phyloP scores from a whole-genome alignment of 2,329 filamentous ascomycete species.

The Ceratocystis albifundus region DNA sequence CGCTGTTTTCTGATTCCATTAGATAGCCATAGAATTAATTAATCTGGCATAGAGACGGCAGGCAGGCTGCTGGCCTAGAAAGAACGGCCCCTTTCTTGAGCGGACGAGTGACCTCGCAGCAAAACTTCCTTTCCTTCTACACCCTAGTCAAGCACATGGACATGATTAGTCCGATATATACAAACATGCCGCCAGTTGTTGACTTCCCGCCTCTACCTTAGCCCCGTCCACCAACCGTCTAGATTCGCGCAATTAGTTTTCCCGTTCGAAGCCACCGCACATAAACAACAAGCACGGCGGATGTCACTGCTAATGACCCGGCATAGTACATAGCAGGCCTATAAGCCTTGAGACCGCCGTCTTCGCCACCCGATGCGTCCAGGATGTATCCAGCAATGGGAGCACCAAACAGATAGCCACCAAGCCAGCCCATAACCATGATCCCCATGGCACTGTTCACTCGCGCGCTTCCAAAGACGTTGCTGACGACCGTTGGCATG shows the following conservation, averaged over 20 bases:
- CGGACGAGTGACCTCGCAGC: too few relatives aligned
- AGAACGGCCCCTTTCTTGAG: too few relatives aligned
- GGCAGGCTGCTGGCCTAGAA: too few relatives aligned
- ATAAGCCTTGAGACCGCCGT: conserved; percentile 41
- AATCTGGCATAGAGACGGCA: too few relatives aligned
- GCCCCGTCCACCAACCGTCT: not conserved
- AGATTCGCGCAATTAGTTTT: conserved; percentile 32
- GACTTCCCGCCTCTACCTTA: not conserved
- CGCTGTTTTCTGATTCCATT: too few relatives aligned
- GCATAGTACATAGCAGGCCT: conserved; percentile 52
- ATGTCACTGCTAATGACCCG: conserved; percentile 39
- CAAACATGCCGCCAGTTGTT: too few relatives aligned
- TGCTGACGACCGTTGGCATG: conserved; percentile 51
- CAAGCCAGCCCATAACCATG: conserved; percentile 49
- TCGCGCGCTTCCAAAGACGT: conserved; percentile 45
- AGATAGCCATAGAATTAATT: too few relatives aligned
- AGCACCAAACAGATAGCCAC: conserved; percentile 48
- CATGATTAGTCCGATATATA: not conserved
- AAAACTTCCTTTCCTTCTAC: too few relatives aligned
- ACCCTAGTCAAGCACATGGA: too few relatives aligned
- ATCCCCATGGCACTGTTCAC: conserved; percentile 49
- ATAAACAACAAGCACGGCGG: conserved; percentile 34
- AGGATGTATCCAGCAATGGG: conserved; percentile 52
- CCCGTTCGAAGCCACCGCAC: conserved; percentile 36
- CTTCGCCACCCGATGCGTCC: conserved; percentile 41